A percentile compares a stretch with the other conserved stretches of the same genome.
These are phyloP conservation scores for Eucalyptus grandis DNA, from an alignment of 345 rosid genomes.

Conservation along the genomic window DNA sequence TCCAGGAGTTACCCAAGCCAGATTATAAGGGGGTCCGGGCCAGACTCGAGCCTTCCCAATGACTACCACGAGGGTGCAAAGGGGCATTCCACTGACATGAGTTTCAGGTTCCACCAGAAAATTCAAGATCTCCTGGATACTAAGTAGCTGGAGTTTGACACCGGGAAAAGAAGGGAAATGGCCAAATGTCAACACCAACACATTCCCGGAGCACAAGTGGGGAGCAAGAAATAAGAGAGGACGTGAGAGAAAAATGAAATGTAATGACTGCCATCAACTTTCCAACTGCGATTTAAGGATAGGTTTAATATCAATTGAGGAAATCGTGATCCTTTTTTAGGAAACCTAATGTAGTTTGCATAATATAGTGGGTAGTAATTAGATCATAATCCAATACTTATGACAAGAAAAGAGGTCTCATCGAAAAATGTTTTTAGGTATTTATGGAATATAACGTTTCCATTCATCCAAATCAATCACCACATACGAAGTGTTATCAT, in stretches of 20 bases:
- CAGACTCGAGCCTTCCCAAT: neutral
- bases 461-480: neutral
- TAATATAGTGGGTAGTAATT: neutral
- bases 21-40: neutral
- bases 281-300: rapidly evolving
- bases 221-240: neutral
- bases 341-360: neutral
- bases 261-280: neutral
- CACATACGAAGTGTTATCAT: neutral
- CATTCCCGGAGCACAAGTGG: neutral
- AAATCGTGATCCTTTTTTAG: neutral
- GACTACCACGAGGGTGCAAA: neutral
- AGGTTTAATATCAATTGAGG: neutral
- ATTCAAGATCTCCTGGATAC: neutral
- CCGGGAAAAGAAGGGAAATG: neutral
- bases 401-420: neutral
- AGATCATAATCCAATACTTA: neutral
- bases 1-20: neutral
- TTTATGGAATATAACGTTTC: neutral
- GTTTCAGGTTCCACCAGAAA: neutral
- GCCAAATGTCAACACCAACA: neutral
- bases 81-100: neutral
- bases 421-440: neutral
- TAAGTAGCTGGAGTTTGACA: neutral
- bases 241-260: neutral